Percentiles rank a stretch among this genome's conserved stretches.
These are phyloP conservation scores for Parascedosporium putredinis DNA, from an alignment of 2,329 filamentous ascomycete genomes.

Conservation along the genomic window DNA sequence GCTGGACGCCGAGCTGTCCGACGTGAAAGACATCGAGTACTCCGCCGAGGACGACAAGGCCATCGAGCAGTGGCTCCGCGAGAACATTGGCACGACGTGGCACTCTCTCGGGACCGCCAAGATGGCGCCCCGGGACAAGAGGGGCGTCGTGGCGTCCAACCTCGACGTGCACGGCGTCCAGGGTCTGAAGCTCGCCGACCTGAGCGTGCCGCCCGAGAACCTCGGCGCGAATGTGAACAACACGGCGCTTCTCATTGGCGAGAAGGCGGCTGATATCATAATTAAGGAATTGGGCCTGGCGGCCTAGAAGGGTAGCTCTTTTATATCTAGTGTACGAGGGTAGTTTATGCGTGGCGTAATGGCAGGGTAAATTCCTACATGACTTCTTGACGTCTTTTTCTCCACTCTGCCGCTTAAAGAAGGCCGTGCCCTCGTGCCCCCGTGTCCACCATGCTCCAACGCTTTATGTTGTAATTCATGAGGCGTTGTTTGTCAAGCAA, in stretches of 20 bases:
- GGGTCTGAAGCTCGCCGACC: conserved; percentile 29
- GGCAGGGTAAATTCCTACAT: too few species aligned
- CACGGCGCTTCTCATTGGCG: conserved; percentile 36
- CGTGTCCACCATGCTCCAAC: too few species aligned
- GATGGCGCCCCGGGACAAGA: conserved; percentile 30
- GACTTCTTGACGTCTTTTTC: too few species aligned
- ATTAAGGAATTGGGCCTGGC: conserved; percentile 23
- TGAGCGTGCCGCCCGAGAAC: conserved; percentile 27
- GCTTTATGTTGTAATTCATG: too few species aligned
- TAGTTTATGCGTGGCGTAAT: too few species aligned
- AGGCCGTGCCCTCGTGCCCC: too few species aligned
- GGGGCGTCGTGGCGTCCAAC: conserved; percentile 23
- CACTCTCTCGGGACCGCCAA: conserved; percentile 35
- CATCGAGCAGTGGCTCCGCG: conserved; percentile 33
- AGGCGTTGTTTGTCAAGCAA: too few species aligned
- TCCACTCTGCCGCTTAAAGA: too few species aligned
- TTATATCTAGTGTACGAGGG: too few species aligned
- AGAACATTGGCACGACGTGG: conserved; percentile 31
- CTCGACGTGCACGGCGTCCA: conserved; percentile 32
- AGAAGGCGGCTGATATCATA: conserved; percentile 33
- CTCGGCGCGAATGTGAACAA: conserved; percentile 38
- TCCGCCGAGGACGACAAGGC: conserved; percentile 37
- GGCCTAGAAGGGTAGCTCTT: not conserved
- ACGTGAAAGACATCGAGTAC: conserved; percentile 33
- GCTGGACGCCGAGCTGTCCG: conserved; percentile 24